These are phyloP conservation scores for Venturia aucupariae DNA, from an alignment of 2,329 filamentous ascomycete species.

Conservation along the genomic window DNA sequence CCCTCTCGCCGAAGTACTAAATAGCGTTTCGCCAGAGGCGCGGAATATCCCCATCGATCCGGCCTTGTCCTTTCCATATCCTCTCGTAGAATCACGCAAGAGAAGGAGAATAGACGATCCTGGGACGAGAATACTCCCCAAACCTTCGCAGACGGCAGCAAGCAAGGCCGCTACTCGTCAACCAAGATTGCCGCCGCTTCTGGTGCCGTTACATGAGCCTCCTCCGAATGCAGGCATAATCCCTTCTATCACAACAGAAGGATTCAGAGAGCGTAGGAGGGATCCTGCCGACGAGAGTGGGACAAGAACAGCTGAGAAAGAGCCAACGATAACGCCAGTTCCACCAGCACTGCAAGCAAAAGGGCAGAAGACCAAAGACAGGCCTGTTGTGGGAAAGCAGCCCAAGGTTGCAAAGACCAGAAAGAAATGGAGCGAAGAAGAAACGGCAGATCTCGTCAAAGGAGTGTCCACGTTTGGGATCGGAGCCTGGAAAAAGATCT, in stretches of 20 bases:
- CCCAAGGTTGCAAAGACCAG: slow-evolving; percentile 45
- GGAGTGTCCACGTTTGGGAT: slow-evolving; percentile 54
- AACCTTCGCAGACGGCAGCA: slow-evolving; percentile 27
- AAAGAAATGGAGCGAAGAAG: slow-evolving; percentile 54
- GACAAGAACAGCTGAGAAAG: slow-evolving; percentile 1
- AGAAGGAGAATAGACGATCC: slow-evolving; percentile 13
- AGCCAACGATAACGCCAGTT: slow-evolving; percentile 4
- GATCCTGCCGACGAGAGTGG: neutral
- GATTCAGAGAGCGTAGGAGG: neutral
- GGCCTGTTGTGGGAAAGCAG: slow-evolving; percentile 18
- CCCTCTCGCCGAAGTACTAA: slow-evolving; percentile 15
- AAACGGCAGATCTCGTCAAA: slow-evolving; percentile 48
- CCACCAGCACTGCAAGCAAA: neutral
- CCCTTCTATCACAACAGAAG: slow-evolving; percentile 42
- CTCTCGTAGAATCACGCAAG: slow-evolving; percentile 1
- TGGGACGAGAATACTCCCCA: slow-evolving; percentile 10
- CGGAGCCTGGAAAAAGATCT: slow-evolving; percentile 55
- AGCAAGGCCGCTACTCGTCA: slow-evolving; percentile 25
- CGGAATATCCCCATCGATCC: neutral
- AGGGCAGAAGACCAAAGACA: neutral
- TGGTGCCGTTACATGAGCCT: slow-evolving; percentile 55
- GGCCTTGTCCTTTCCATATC: slow-evolving; percentile 1
- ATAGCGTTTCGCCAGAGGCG: slow-evolving; percentile 8
- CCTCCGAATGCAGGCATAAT: slow-evolving; percentile 52
- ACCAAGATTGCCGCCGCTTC: slow-evolving; percentile 36